These are phyloP conservation scores for Nepenthes alata DNA, from an alignment of 179 eudicot species.

Conservation along the genomic window DNA sequence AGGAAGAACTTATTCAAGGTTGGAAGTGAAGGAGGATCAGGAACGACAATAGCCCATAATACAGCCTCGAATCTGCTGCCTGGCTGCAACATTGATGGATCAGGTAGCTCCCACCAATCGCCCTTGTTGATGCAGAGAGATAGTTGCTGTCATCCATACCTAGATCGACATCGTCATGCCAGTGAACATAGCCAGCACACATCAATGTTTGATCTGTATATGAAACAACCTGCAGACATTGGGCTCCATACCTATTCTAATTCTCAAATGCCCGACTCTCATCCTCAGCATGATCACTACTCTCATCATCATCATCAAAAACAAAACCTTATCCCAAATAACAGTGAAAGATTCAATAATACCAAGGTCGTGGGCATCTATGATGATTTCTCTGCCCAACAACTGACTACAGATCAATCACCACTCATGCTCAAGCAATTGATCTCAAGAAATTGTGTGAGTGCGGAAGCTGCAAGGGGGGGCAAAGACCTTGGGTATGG, in stretches of 20 bases:
- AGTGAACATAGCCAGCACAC: slow-evolving; percentile 4
- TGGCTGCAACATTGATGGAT: slow-evolving; percentile 22
- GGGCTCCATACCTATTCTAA: slow-evolving; percentile 47
- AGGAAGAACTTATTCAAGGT: slow-evolving; percentile 79
- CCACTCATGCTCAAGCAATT: slow-evolving; percentile 32
- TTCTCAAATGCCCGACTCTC: slow-evolving; percentile 28
- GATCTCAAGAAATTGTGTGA: slow-evolving; percentile 23
- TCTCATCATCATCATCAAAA: slow-evolving; percentile 12
- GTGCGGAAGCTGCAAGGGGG: slow-evolving; percentile 16
- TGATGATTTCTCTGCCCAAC: slow-evolving; percentile 15
- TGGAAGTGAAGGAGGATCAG: slow-evolving; percentile 31
- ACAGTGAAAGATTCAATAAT: too few species aligned
- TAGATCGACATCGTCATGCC: slow-evolving; percentile 23
- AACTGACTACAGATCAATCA: slow-evolving; percentile 18
- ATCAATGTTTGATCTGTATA: slow-evolving; percentile 33
- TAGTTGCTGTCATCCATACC: slow-evolving; percentile 21
- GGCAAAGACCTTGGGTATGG: background rate
- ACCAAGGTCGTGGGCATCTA: slow-evolving; percentile 15
- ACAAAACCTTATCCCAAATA: background rate
- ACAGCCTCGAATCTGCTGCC: slow-evolving; percentile 33
- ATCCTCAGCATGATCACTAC: slow-evolving; percentile 31
- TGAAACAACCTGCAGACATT: slow-evolving; percentile 23
- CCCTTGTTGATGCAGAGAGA: slow-evolving; percentile 26
- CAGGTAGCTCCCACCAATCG: slow-evolving; percentile 23
- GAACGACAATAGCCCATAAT: slow-evolving; percentile 13